Conservation (phyloP, 805 yeast species). For the Kodamaea laetipori region DNA sequence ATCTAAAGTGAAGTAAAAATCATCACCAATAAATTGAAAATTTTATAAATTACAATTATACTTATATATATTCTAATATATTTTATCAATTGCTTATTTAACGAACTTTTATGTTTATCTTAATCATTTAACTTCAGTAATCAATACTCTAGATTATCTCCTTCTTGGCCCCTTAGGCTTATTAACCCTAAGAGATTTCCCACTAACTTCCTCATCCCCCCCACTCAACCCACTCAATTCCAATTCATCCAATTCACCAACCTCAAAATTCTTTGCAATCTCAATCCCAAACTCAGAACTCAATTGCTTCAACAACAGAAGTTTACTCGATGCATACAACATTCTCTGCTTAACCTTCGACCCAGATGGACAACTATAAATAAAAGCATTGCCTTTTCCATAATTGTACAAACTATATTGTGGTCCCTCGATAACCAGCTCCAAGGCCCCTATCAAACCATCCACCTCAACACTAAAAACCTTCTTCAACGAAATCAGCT, state of each 20-base stretch:
- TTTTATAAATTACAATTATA: too few species aligned
- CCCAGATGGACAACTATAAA: constrained; percentile 88
- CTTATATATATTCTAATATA: too few species aligned
- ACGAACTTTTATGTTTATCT: too few species aligned
- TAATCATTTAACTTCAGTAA: too few species aligned
- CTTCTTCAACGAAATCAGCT: constrained; percentile 35
- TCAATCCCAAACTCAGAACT: constrained; percentile 30
- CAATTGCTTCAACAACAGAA: constrained; percentile 57
- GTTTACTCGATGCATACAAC: constrained; percentile 84
- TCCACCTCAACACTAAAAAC: constrained; percentile 22
- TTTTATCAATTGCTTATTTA: too few species aligned
- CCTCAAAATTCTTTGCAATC: constrained; percentile 57
- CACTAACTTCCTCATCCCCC: constrained; percentile 14
- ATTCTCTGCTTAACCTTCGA: constrained; percentile 88
- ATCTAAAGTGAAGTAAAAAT: too few species aligned
- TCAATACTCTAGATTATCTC: too few species aligned
- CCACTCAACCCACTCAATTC: constrained; percentile 51
- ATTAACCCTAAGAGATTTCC: constrained; percentile 35
- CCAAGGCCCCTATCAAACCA: constrained; percentile 24
- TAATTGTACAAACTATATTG: constrained; percentile 55
- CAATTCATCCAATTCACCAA: constrained; percentile 72
- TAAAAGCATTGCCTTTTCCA: constrained; percentile 50
- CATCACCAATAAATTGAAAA: too few species aligned
- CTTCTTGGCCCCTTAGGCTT: constrained; percentile 75
- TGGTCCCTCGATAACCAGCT: constrained; percentile 28